A percentile compares a stretch with the other conserved stretches of the same genome.
These are phyloP conservation scores for Colletotrichum orbiculare DNA, from an alignment of 2,329 filamentous ascomycete genomes.

Conservation along the genomic window DNA sequence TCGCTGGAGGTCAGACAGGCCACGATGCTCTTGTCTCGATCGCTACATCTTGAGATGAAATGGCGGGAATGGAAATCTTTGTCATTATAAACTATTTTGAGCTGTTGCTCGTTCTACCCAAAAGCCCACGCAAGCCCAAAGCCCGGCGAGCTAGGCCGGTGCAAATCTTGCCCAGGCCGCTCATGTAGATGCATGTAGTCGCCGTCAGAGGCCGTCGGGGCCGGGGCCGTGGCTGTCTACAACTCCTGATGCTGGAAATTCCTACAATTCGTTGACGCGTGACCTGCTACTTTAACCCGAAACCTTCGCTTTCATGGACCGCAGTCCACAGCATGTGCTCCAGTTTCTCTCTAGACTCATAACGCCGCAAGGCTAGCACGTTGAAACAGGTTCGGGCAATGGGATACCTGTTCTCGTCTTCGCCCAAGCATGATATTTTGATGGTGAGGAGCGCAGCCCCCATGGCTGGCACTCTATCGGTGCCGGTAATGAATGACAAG, in stretches of 20 bases:
- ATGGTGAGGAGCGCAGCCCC: slow-evolving; percentile 84
- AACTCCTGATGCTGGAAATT: slow-evolving; percentile 28
- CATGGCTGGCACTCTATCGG: slow-evolving; percentile 89
- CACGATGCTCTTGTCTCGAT: too few species aligned
- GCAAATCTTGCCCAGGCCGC: slow-evolving; percentile 1
- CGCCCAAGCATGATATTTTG: slow-evolving; percentile 78
- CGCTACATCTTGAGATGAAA: too few species aligned
- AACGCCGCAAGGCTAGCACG: slow-evolving; percentile 80
- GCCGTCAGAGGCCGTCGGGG: slow-evolving; percentile 7
- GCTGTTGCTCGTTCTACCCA: slow-evolving; percentile 22
- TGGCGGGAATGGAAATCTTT: slow-evolving; percentile 7
- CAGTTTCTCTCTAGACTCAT: slow-evolving; percentile 72
- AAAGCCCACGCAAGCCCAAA: slow-evolving; percentile 20
- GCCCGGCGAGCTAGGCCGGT: slow-evolving; percentile 4
- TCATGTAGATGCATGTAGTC: slow-evolving; percentile 16
- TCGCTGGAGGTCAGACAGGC: too few species aligned
- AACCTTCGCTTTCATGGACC: slow-evolving; percentile 90
- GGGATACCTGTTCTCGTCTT: slow-evolving; percentile 80
- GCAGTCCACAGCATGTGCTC: slow-evolving; percentile 83
- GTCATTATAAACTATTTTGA: slow-evolving; percentile 17
- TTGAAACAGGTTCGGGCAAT: slow-evolving; percentile 95
- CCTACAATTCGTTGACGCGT: slow-evolving; percentile 22
- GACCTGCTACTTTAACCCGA: slow-evolving; percentile 78
- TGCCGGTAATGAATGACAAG: slow-evolving; percentile 88
- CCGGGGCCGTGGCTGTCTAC: slow-evolving; percentile 15